Percentiles rank a stretch among this genome's conserved stretches.
phyloP scores from a whole-genome alignment of 106 monocot species.

The Gastrodia elata region DNA sequence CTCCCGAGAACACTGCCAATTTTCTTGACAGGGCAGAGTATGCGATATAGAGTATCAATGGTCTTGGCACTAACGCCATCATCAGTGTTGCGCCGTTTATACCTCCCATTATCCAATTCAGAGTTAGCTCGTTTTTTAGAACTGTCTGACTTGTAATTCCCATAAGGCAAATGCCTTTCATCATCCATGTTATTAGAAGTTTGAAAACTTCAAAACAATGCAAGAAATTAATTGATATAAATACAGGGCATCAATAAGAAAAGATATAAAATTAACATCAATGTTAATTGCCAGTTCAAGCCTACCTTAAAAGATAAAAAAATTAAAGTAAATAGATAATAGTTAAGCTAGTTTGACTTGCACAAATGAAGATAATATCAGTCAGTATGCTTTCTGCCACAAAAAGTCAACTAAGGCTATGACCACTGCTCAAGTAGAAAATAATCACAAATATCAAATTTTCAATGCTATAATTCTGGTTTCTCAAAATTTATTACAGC shows the following conservation, averaged over 20 bases:
- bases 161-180: constrained; percentile 10
- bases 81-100: constrained; percentile 36
- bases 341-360: background rate
- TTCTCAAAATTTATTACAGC: background rate
- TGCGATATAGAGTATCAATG: constrained; percentile 64
- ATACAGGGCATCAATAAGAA: background rate
- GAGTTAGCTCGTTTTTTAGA: constrained; percentile 17
- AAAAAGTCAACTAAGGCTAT: background rate
- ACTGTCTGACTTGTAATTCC: constrained; percentile 11
- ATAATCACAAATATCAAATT: background rate
- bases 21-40: constrained; percentile 70
- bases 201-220: background rate
- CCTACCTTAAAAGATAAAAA: background rate
- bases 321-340: background rate
- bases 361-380: background rate
- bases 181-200: constrained; percentile 27
- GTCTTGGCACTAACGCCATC: constrained; percentile 26
- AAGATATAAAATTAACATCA: background rate
- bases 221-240: background rate
- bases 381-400: background rate
- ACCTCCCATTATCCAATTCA: constrained; percentile 30
- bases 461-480: background rate
- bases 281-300: background rate
- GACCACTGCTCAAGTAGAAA: background rate
- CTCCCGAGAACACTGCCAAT: constrained; percentile 80